Conservation (phyloP, 2,329 filamentous ascomycete genomes). For the Fusarium humuli region DNA sequence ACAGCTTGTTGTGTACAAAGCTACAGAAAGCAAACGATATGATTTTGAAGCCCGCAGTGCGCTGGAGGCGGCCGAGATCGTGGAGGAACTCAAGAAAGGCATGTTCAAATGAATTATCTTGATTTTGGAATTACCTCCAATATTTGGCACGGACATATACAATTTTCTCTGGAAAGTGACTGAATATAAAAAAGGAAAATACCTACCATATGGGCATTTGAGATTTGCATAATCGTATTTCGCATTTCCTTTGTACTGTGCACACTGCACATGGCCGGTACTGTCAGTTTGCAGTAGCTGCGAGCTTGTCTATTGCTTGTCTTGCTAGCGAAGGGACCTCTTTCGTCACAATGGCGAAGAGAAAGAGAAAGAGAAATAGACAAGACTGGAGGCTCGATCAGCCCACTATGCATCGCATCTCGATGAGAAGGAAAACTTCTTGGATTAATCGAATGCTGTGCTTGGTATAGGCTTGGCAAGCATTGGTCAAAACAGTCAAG, state of each 20-base stretch:
- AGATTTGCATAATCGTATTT: background rate
- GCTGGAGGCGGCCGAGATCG: slow-evolving; percentile 82
- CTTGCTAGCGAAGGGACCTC: background rate
- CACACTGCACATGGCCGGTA: background rate
- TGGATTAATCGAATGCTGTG: background rate
- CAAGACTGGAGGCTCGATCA: background rate
- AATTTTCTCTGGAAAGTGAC: background rate
- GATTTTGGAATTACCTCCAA: background rate
- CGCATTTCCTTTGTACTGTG: background rate
- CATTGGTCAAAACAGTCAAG: slow-evolving; percentile 30
- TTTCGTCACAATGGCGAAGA: slow-evolving; percentile 5
- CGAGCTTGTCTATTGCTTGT: slow-evolving; percentile 12
- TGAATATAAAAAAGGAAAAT: background rate
- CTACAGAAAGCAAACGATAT: slow-evolving; percentile 82
- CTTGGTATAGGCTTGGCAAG: slow-evolving; percentile 28
- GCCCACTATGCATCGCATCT: slow-evolving; percentile 26
- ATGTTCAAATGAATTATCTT: slow-evolving; percentile 53
- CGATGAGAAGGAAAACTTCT: slow-evolving; percentile 22
- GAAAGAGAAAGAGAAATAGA: background rate
- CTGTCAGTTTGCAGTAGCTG: background rate
- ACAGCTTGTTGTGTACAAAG: slow-evolving; percentile 77
- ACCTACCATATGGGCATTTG: slow-evolving; percentile 1
- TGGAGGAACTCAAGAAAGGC: slow-evolving; percentile 80
- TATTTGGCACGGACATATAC: background rate
- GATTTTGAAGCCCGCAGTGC: slow-evolving; percentile 83